Conservation (phyloP, 495 filamentous ascomycete genomes). For the Aspergillus bridgeri region DNA sequence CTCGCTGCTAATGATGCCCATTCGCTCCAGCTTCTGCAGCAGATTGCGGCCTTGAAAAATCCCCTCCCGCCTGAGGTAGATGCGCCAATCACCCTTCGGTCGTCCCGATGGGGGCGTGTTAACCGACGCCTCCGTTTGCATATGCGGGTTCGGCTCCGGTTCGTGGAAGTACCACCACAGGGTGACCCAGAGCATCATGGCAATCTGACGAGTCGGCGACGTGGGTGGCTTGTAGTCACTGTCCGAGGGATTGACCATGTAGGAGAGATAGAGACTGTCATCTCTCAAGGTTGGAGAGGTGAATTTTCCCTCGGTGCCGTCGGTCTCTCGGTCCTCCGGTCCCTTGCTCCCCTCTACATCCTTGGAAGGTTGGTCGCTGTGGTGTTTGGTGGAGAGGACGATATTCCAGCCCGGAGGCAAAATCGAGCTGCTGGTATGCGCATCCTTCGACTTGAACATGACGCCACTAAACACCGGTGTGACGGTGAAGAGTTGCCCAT, state of each 20-base stretch:
- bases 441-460: slow-evolving; percentile 80
- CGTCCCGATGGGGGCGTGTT: slow-evolving; percentile 63
- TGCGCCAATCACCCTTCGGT: slow-evolving; percentile 82
- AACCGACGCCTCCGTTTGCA: slow-evolving; percentile 60
- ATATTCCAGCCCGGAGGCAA: slow-evolving; percentile 89
- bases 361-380: slow-evolving; percentile 7
- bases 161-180: slow-evolving; percentile 96
- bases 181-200: slow-evolving; percentile 94
- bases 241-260: slow-evolving; percentile 77
- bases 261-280: slow-evolving; percentile 86
- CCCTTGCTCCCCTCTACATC: slow-evolving; percentile 10
- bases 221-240: slow-evolving; percentile 72
- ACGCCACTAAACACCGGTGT: slow-evolving; percentile 82
- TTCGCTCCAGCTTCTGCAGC: slow-evolving; percentile 87
- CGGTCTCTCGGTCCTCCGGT: slow-evolving; percentile 17
- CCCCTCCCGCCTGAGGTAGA: slow-evolving; percentile 80
- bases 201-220: slow-evolving; percentile 81
- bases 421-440: slow-evolving; percentile 59
- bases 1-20: slow-evolving; percentile 76
- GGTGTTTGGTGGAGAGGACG: slow-evolving; percentile 69
- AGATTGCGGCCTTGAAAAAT: slow-evolving; percentile 78
- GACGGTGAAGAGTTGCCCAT: slow-evolving; percentile 79
- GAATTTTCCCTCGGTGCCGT: slow-evolving; percentile 47
- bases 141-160: slow-evolving; percentile 43
- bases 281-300: slow-evolving; percentile 67